phyloP scores from a whole-genome alignment of 2,329 filamentous ascomycete genomes.

The Aspergillus novoparasiticus region DNA sequence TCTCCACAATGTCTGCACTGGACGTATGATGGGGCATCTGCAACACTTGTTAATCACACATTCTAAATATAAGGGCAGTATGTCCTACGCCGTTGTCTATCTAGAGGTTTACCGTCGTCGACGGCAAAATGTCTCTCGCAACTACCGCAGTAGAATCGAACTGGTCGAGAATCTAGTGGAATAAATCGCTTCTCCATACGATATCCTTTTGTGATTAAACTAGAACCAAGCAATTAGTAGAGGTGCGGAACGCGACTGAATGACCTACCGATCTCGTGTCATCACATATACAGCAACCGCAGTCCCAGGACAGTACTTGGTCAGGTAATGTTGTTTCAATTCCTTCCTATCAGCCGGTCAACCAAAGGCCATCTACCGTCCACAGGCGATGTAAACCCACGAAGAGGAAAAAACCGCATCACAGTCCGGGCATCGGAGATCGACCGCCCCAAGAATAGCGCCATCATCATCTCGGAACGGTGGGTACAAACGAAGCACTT shows the following conservation, averaged over 20 bases:
- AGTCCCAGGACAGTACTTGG: conserved; percentile 31
- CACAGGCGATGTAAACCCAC: conserved; percentile 17
- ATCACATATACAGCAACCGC: conserved; percentile 35
- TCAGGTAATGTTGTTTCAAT: conserved; percentile 31
- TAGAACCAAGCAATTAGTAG: conserved; percentile 9
- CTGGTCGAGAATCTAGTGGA: conserved; percentile 27
- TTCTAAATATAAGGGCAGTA: not conserved
- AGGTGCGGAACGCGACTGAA: not conserved
- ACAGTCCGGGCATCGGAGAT: conserved; percentile 31
- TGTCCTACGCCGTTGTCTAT: conserved; percentile 22
- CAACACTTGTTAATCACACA: conserved; percentile 5
- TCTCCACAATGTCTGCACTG: conserved; percentile 26
- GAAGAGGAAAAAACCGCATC: conserved; percentile 33
- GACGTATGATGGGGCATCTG: conserved; percentile 19
- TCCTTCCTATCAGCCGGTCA: conserved; percentile 24
- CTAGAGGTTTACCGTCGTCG: conserved; percentile 21
- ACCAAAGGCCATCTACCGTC: not conserved
- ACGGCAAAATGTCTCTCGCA: conserved; percentile 29
- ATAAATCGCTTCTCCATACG: conserved; percentile 33
- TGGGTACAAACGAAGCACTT: conserved; percentile 31
- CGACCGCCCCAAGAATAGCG: conserved; percentile 20
- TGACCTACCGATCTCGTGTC: conserved; percentile 32
- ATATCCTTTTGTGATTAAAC: conserved; percentile 35
- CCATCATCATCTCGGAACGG: conserved; percentile 30
- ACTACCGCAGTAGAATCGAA: conserved; percentile 29